phyloP scores from a whole-genome alignment of 768 basidiomycete species.

The Vishniacozyma victoriae region DNA sequence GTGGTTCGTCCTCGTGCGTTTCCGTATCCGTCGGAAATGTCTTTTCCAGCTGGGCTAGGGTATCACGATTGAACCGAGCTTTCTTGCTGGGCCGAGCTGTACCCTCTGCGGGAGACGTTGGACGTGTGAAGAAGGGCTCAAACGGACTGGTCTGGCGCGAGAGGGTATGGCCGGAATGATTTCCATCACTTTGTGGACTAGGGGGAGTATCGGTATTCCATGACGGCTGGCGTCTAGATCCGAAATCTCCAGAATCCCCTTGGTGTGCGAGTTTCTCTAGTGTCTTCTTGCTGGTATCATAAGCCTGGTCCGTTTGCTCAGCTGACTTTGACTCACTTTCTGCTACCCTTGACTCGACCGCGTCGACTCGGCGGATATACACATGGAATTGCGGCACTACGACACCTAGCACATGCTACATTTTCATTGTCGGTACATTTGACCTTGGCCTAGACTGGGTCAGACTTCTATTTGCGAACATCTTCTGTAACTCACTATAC shows the following conservation, averaged over 20 bases:
- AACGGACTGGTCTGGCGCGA: neutral
- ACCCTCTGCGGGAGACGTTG: neutral
- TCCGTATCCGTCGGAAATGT: constrained; percentile 7
- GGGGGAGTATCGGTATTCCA: neutral
- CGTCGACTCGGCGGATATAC: constrained; percentile 3
- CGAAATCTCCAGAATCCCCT: neutral
- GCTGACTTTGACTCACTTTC: constrained; percentile 5
- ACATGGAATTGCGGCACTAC: constrained; percentile 7
- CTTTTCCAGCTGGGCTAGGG: constrained; percentile 1
- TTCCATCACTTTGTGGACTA: neutral
- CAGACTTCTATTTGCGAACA: neutral
- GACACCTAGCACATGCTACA: constrained; percentile 3
- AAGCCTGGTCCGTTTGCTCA: neutral
- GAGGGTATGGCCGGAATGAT: neutral
- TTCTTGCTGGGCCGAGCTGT: neutral
- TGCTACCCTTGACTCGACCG: constrained; percentile 12
- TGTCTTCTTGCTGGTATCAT: neutral
- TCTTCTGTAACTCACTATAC: constrained; percentile 1
- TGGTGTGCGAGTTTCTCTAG: constrained; percentile 4
- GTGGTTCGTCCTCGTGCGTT: neutral
- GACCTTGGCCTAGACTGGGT: constrained; percentile 5
- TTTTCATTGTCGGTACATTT: constrained; percentile 1
- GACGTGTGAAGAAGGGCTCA: constrained; percentile 2
- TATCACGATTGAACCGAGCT: constrained; percentile 1
- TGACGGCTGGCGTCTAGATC: neutral